Base-by-base conservation (phyloP, 768 basidiomycete genomes). In the Thelephora ganbajun region DNA sequence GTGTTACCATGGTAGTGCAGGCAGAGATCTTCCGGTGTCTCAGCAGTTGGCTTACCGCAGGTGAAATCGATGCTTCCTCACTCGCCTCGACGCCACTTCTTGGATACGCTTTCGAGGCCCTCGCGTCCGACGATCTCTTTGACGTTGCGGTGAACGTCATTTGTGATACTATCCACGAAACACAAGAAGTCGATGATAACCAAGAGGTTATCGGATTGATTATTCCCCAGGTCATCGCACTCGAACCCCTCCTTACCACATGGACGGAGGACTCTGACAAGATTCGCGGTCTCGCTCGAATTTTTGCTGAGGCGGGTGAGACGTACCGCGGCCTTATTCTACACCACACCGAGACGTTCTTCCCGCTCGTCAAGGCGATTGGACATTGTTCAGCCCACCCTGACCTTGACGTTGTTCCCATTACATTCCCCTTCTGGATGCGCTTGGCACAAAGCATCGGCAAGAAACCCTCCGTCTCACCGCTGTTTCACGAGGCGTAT, bases 341-440 rank as follows among this genome's bases (percentile, higher is more conserved):
- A 19, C 83, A 85, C 53, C 93, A 98, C 60, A 80, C 86, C 6
- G 84, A 91, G 51, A 83, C 86, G 0, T 96, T 98, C 65, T 87
- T 90, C 64, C 91, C 94, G 0, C 79, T 99, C 53, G 89, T 99
- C 18, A 84, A 94, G 56, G 93, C 91, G 19, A 93, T 99, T 54
- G 85, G 85, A 7, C 77, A 84, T 57, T 98, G 94, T 59, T 84
- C 96, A 12, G 87, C 88, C 1, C 94, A 88, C 65, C 75, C 76
- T 13, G 91, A 97, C 60, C 80, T 98, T 49, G 96, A 98, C 59
- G 86, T 98, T 58, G 93, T 96, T 23, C 88, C 85, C 3, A 93
- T 98, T 63, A 98, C 96, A 11, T 97, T 98, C 70, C 80, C 84
- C 23, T 98, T 99, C 71, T 99, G 96, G 96, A 92, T 90, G 79